Conservation (phyloP, 352 stramenopile genomes). For the Aphanomyces euteiches region DNA sequence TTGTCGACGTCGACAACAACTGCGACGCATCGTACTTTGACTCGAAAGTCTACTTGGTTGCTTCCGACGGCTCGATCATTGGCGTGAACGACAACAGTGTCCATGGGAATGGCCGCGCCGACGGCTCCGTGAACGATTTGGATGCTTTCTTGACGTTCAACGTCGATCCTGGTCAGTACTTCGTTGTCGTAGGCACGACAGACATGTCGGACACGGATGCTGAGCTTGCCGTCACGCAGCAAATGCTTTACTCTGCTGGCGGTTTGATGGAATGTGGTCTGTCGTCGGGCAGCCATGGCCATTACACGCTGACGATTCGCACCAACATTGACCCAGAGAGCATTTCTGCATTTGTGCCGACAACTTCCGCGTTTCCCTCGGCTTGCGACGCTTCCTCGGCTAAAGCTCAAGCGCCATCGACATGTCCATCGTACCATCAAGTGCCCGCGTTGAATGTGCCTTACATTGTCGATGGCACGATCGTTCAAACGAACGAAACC, state of each 20-base stretch:
- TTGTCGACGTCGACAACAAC: constrained; percentile 58
- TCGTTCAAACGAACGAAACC: background rate
- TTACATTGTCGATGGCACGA: constrained; percentile 10
- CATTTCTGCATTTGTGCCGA: background rate
- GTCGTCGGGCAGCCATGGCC: background rate
- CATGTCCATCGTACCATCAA: constrained; percentile 6
- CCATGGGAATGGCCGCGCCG: background rate
- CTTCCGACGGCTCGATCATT: background rate
- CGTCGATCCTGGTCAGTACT: constrained; percentile 7
- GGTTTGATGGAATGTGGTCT: background rate
- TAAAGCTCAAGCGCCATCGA: background rate
- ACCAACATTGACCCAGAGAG: constrained; percentile 14
- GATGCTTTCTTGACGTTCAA: constrained; percentile 12
- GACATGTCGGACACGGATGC: constrained; percentile 11
- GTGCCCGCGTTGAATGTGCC: background rate
- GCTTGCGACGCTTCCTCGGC: background rate
- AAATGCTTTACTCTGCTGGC: background rate
- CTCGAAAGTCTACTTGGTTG: constrained; percentile 15
- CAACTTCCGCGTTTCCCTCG: background rate
- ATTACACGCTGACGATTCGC: constrained; percentile 14
- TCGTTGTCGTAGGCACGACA: constrained; percentile 12
- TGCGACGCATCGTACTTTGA: constrained; percentile 51
- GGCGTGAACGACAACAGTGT: constrained; percentile 13
- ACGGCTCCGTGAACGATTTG: background rate
- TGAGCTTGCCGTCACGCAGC: background rate